phyloP scores from a whole-genome alignment of 1,284 basidiomycete genomes.

The Neolentinus lepideus region DNA sequence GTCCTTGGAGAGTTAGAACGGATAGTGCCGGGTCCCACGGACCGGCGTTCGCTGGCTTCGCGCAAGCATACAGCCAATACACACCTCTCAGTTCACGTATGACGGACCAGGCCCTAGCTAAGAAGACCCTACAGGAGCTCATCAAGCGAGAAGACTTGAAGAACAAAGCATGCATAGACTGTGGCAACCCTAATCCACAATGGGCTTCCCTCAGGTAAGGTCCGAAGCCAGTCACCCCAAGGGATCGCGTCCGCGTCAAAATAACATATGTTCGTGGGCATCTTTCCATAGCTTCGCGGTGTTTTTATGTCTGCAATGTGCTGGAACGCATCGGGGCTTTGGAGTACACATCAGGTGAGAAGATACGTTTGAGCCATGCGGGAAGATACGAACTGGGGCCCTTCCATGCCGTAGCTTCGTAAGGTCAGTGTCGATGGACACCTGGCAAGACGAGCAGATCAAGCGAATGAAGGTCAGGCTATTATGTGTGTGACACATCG shows the following conservation, averaged over 20 bases:
- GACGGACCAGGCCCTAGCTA: conserved; percentile 66
- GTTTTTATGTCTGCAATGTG: conserved; percentile 90
- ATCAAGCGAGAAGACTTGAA: conserved; percentile 63
- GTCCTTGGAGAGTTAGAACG: not conserved
- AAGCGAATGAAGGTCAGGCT: conserved; percentile 77
- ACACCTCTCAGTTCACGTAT: conserved; percentile 2
- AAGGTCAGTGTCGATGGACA: conserved; percentile 91
- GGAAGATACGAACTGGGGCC: not conserved
- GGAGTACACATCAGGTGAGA: conserved; percentile 75
- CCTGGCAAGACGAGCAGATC: conserved; percentile 89
- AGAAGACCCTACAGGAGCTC: conserved; percentile 68
- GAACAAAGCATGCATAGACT: conserved; percentile 79
- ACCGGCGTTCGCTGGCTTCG: not conserved
- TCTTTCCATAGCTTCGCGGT: conserved; percentile 57
- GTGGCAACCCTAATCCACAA: conserved; percentile 80
- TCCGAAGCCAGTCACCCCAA: conserved; percentile 6
- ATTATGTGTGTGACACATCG: conserved; percentile 7
- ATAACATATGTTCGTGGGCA: conserved; percentile 1
- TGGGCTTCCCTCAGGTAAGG: conserved; percentile 78
- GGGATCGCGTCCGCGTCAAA: conserved; percentile 7
- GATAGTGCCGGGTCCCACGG: not conserved
- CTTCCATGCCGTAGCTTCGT: conserved; percentile 53
- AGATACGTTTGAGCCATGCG: conserved; percentile 18
- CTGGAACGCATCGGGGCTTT: conserved; percentile 83
- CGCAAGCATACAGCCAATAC: not conserved